These are phyloP conservation scores for Fomitopsis serialis DNA, from an alignment of 768 basidiomycete species.

Conservation along the genomic window DNA sequence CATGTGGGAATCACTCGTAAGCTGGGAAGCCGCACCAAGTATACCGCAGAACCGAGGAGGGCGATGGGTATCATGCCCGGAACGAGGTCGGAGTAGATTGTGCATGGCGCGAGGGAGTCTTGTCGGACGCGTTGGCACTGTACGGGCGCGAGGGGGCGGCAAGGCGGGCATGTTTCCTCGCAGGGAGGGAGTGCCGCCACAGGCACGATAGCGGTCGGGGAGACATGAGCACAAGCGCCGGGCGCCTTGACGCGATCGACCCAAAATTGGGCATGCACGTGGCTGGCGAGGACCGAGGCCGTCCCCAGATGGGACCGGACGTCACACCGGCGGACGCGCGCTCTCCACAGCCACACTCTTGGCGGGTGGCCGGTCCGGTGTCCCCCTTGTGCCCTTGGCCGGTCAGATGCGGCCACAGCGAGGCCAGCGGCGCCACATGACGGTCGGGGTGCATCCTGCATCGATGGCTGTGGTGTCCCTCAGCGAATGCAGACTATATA, in stretches of 20 bases:
- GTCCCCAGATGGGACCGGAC: not conserved
- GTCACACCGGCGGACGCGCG: not conserved
- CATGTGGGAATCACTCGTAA: not conserved
- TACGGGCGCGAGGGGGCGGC: not conserved
- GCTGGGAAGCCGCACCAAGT: conserved; percentile 45
- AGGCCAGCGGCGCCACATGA: too few species aligned
- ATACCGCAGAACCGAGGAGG: conserved; percentile 73
- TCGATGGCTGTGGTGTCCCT: too few species aligned
- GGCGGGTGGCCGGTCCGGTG: not conserved
- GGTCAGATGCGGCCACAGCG: too few species aligned
- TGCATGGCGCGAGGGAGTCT: conserved; percentile 45
- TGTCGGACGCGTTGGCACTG: conserved; percentile 6
- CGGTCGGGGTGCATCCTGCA: too few species aligned
- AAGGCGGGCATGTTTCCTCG: not conserved
- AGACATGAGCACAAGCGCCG: not conserved
- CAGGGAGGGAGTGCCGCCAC: not conserved
- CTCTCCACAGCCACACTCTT: not conserved
- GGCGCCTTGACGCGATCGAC: not conserved
- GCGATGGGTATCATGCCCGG: conserved; percentile 79
- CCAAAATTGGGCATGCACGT: not conserved
- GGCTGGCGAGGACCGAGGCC: not conserved
- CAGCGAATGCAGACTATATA: too few species aligned
- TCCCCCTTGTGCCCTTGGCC: too few species aligned
- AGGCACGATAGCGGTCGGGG: not conserved
- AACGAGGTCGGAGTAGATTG: conserved; percentile 61